Conservation (phyloP, 495 filamentous ascomycete genomes). For the Penicillium silybi region DNA sequence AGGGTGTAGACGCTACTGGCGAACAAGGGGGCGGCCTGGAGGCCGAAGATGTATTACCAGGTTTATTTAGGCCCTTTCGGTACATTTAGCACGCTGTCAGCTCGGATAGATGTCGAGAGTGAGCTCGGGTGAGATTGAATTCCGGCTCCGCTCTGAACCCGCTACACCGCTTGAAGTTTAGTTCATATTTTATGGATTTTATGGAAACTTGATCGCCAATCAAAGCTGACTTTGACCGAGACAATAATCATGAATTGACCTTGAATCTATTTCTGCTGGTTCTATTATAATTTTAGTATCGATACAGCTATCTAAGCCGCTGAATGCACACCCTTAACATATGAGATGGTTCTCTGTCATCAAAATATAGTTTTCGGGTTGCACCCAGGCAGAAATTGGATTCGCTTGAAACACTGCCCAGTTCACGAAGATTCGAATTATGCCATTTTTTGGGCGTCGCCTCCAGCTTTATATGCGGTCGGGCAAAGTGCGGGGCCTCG, state of each 20-base stretch:
- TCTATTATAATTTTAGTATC: too few species aligned
- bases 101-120: neutral
- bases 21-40: slow-evolving; percentile 19
- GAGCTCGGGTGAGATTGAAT: neutral
- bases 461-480: neutral
- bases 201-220: neutral
- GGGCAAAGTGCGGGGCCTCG: neutral
- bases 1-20: slow-evolving; percentile 18
- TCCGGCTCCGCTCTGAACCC: neutral
- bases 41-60: slow-evolving; percentile 18
- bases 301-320: too few species aligned
- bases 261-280: too few species aligned
- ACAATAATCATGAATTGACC: too few species aligned
- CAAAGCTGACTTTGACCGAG: neutral
- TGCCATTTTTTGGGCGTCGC: neutral
- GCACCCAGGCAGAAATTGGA: too few species aligned
- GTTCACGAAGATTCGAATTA: neutral
- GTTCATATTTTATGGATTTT: too few species aligned
- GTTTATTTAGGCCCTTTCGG: too few species aligned
- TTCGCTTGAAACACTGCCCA: too few species aligned
- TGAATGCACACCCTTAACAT: too few species aligned
- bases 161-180: neutral
- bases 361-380: too few species aligned
- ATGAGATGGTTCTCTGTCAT: too few species aligned
- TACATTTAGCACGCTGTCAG: neutral